Evolutionary conservation across 345 rosid species (phyloP).

Genomic region (Abelmoschus esculentus): DNA sequence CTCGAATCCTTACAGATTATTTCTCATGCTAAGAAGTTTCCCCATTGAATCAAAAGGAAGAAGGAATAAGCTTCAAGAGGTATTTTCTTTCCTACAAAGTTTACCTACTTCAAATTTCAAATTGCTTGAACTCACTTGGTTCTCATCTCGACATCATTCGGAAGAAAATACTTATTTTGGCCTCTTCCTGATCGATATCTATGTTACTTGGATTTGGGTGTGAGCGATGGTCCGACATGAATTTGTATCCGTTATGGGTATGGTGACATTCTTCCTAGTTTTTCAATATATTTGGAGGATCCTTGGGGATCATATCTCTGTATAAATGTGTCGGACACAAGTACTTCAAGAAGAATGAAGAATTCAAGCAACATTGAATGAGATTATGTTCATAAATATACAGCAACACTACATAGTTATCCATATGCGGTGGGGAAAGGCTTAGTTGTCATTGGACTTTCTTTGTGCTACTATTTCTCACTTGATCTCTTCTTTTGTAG

Average conservation of each 20-base stretch:
- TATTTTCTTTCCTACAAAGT: slow-evolving; percentile 18
- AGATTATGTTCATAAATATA: background rate
- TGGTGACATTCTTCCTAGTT: no score
- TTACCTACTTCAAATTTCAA: background rate
- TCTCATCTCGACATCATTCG: background rate
- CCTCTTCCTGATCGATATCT: no score
- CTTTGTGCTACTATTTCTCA: background rate
- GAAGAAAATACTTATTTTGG: no score
- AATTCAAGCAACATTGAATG: background rate
- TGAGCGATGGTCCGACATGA: background rate
- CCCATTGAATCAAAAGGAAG: slow-evolving; percentile 98
- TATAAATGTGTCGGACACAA: no score
- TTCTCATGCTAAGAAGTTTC: slow-evolving; percentile 89
- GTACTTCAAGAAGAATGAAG: no score
- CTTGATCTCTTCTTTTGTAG: slow-evolving; percentile 33
- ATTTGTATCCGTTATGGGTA: background rate
- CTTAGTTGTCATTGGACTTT: background rate
- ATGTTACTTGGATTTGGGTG: no score
- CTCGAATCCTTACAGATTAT: slow-evolving; percentile 44
- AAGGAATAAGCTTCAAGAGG: slow-evolving; percentile 98
- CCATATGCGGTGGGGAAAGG: background rate
- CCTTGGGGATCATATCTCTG: no score
- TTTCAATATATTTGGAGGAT: no score
- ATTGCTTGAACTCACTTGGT: background rate
- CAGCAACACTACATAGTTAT: background rate